Evolutionary conservation across 768 basidiomycete genomes (phyloP), one percentile per base, ranked within the genome.

Genomic region (Nevesoporus exiguus): DNA sequence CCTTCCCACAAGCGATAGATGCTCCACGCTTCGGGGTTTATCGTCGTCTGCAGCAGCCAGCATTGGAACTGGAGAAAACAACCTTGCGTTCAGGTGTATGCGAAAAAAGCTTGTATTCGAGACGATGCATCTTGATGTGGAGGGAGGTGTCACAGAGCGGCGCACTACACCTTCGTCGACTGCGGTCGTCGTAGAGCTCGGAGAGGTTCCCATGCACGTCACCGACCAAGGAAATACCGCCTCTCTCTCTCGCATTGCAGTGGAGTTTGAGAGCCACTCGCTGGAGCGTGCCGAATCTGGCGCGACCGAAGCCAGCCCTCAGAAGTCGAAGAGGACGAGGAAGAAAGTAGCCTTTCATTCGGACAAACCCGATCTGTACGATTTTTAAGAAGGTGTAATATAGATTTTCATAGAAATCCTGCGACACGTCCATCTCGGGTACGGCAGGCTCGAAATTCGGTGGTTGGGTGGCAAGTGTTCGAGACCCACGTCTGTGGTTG

Each of bases 81-180:
- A 98, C 63, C 78, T 99, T 8, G 93, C 89, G 13, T 99, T 98
- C 79, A 90, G 86, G 67, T 89, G 91, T 64, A 97, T 86, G 63
- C 77, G 95, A 61, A 93, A 90, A 66, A 76, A 93, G 47, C 77
- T 98, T 52, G 74, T 95, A 21, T 82, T 98, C 61, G 96, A 98
- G 74, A 98, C 93, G 24, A 74, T 98, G 54, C 93, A 96, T 71
- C 75, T 96, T 24, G 86, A 89, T 66, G 75, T 90, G 34, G 90
- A 94, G 68, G 88, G 93, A n/a, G 89, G 93, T 15, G 82, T 92
- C 25, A 77, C 81, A 13, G 89, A 90, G 67, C 77, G 90, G 46
- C 80, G 86, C 57, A 91, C 88, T 10, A 81, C 74, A 6, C 78
- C 84, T 10, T 69, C 74, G 21, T 57, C 71, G 15, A 69, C 61